phyloP scores from a whole-genome alignment of 371 early-diverging fungal species.

The Basidiobolus heterosporus region DNA sequence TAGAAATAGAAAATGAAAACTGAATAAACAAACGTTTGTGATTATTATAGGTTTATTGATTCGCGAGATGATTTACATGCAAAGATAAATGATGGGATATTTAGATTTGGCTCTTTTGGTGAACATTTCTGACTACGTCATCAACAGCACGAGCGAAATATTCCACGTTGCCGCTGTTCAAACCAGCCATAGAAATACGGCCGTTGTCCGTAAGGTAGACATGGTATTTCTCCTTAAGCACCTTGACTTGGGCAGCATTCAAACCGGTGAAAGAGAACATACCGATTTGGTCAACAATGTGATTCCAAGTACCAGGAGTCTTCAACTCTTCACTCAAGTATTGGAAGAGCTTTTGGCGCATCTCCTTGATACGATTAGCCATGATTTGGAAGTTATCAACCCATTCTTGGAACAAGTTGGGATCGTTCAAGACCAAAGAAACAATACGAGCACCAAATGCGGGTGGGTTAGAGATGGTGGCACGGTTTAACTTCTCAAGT shows the following conservation, averaged over 20 bases:
- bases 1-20: too few species aligned
- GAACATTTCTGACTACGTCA: slow-evolving; percentile 36
- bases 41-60: too few species aligned
- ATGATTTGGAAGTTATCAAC: slow-evolving; percentile 51
- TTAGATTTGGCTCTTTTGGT: too few species aligned
- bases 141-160: slow-evolving; percentile 69
- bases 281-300: slow-evolving; percentile 86
- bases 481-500: slow-evolving; percentile 63
- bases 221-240: slow-evolving; percentile 68
- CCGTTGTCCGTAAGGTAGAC: slow-evolving; percentile 87
- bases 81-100: too few species aligned
- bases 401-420: slow-evolving; percentile 72
- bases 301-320: slow-evolving; percentile 89
- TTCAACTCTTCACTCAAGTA: slow-evolving; percentile 33
- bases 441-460: slow-evolving; percentile 81
- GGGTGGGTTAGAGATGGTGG: slow-evolving; percentile 79
- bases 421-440: slow-evolving; percentile 59
- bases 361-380: slow-evolving; percentile 73
- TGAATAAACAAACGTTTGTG: too few species aligned
- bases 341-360: slow-evolving; percentile 59
- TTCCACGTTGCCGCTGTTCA: slow-evolving; percentile 66
- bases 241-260: slow-evolving; percentile 43
- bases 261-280: slow-evolving; percentile 94
- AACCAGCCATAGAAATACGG: slow-evolving; percentile 86
- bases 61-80: too few species aligned